Conservation (phyloP, 352 stramenopile species). For the Phytopythium chamaehyphon region DNA sequence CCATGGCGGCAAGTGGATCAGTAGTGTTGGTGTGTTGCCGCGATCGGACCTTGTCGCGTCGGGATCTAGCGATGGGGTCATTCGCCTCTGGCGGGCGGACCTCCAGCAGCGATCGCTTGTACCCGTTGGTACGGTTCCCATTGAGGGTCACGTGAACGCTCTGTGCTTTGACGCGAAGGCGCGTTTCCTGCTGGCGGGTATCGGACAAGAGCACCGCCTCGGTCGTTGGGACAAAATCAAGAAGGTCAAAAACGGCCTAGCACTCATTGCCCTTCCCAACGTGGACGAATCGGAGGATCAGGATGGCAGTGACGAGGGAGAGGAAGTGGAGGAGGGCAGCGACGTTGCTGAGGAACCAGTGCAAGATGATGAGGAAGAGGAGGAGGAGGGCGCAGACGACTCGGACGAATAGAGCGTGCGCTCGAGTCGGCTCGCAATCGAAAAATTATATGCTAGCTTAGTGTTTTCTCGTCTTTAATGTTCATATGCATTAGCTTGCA, state of each 20-base stretch:
- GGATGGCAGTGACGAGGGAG: slow-evolving; percentile 24
- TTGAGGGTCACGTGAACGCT: slow-evolving; percentile 70
- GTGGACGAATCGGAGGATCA: slow-evolving; percentile 34
- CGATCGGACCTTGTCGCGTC: slow-evolving; percentile 90
- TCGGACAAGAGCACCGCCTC: slow-evolving; percentile 92
- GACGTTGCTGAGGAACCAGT: slow-evolving; percentile 32
- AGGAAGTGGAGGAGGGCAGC: slow-evolving; percentile 26
- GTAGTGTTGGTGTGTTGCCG: slow-evolving; percentile 83
- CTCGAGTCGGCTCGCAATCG: slow-evolving; percentile 2
- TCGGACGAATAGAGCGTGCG: slow-evolving; percentile 2
- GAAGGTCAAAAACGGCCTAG: slow-evolving; percentile 87
- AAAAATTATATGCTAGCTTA: slow-evolving; percentile 4
- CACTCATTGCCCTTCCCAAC: slow-evolving; percentile 81
- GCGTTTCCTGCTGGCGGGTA: slow-evolving; percentile 86
- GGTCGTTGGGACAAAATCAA: slow-evolving; percentile 90
- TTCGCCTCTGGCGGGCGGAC: slow-evolving; percentile 90
- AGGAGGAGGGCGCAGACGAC: slow-evolving; percentile 5
- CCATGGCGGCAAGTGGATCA: slow-evolving; percentile 92
- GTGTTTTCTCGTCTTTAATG: background rate
- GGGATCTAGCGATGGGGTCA: slow-evolving; percentile 87
- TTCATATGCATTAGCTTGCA: background rate
- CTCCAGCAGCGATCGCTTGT: slow-evolving; percentile 59
- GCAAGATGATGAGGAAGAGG: slow-evolving; percentile 20
- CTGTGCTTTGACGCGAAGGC: slow-evolving; percentile 75
- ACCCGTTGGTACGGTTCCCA: slow-evolving; percentile 65